phyloP scores from a whole-genome alignment of 768 basidiomycete species.

The Agaricus sinodeliciosus region DNA sequence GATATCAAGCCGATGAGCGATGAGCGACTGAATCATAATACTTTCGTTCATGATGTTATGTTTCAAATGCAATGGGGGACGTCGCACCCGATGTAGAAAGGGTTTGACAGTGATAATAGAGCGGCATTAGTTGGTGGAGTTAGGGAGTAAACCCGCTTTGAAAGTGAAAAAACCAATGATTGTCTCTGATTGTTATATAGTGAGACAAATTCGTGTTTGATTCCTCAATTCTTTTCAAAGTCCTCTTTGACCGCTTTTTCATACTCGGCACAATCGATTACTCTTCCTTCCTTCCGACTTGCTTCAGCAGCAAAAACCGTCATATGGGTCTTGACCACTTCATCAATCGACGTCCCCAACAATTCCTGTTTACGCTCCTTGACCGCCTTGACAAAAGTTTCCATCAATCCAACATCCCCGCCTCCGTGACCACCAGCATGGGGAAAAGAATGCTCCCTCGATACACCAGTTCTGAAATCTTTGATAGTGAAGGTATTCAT shows the following conservation, averaged over 20 bases:
- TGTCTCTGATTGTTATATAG: neutral
- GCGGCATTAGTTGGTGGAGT: no score
- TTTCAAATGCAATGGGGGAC: no score
- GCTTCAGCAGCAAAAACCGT: constrained; percentile 86
- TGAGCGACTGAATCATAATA: no score
- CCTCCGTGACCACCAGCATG: constrained; percentile 80
- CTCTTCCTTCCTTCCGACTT: constrained; percentile 59
- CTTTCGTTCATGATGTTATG: no score
- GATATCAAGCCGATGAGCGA: no score
- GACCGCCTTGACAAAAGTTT: constrained; percentile 73
- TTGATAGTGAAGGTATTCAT: constrained; percentile 71
- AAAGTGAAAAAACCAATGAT: no score
- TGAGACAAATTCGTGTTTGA: neutral
- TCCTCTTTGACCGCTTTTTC: constrained; percentile 32
- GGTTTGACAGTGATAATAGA: neutral
- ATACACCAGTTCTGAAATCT: constrained; percentile 58
- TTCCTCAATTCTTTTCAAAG: neutral
- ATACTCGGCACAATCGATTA: constrained; percentile 66
- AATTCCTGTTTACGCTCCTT: constrained; percentile 51
- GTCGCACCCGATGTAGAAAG: no score
- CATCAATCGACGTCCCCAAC: constrained; percentile 60
- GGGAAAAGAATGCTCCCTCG: constrained; percentile 21
- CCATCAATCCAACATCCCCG: constrained; percentile 73
- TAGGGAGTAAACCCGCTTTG: no score
- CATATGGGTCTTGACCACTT: constrained; percentile 72